Evolutionary conservation across 2,329 filamentous ascomycete species (phyloP).

Genomic region (Neonectria sp.): DNA sequence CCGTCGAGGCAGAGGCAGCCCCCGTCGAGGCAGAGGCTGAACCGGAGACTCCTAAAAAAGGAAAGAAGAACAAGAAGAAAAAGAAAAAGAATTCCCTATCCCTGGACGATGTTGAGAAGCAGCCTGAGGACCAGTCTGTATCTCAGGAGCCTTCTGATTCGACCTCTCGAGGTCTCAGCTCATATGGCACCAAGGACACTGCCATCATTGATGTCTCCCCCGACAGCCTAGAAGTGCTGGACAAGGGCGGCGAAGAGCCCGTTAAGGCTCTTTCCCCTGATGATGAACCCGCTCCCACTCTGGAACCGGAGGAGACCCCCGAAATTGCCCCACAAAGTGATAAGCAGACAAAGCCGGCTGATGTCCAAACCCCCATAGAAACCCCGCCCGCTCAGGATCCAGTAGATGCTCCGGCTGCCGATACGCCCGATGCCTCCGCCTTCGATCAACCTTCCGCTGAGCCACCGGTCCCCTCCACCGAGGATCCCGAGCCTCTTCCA

Average conservation of each 20-base stretch:
- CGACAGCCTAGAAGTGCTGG: conserved; percentile 8
- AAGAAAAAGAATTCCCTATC: conserved; percentile 43
- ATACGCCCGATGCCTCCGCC: conserved; percentile 27
- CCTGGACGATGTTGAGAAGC: conserved; percentile 36
- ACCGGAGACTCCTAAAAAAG: conserved; percentile 36
- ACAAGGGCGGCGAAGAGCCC: conserved; percentile 24
- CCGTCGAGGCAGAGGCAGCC: conserved; percentile 15
- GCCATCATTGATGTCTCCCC: conserved; percentile 26
- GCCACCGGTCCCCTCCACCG: conserved; percentile 26
- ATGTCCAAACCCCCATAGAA: conserved; percentile 44
- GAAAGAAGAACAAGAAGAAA: conserved; percentile 59
- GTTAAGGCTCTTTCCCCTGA: conserved; percentile 19
- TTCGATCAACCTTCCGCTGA: conserved; percentile 35
- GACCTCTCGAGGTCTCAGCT: conserved; percentile 4
- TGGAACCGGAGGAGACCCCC: conserved; percentile 38
- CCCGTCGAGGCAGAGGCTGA: conserved; percentile 24
- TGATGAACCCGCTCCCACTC: conserved; percentile 26
- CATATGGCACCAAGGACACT: conserved; percentile 20
- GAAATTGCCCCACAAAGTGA: conserved; percentile 39
- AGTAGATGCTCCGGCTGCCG: conserved; percentile 34
- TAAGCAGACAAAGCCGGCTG: conserved; percentile 45
- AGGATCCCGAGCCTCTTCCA: conserved; percentile 40
- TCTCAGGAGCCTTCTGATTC: conserved; percentile 29
- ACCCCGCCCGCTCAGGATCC: conserved; percentile 38
- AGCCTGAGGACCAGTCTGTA: conserved; percentile 28